Percentiles rank a stretch among this genome's conserved stretches.
Evolutionary conservation across 768 basidiomycete species (phyloP).

Genomic region (Coprinellus micaceus): DNA sequence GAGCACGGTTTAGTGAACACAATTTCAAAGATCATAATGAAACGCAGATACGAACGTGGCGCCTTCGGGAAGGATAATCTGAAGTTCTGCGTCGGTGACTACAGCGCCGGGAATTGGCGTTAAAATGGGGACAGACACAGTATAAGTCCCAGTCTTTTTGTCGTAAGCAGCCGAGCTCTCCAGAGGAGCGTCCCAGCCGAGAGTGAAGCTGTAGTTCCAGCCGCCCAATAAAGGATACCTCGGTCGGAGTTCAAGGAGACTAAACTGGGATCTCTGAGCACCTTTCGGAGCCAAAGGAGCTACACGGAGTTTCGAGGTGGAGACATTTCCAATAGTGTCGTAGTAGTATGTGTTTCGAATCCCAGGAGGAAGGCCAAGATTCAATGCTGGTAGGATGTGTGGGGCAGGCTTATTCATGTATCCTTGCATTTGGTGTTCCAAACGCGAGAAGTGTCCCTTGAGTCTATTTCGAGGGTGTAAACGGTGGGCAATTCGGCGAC

Average conservation of each 20-base stretch:
- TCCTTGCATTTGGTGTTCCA: conserved; percentile 76
- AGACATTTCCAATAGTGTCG: conserved; percentile 94
- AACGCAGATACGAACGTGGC: conserved; percentile 64
- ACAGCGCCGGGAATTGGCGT: conserved; percentile 77
- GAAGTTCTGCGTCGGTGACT: conserved; percentile 74
- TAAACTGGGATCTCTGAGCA: conserved; percentile 49
- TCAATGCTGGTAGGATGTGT: conserved; percentile 69
- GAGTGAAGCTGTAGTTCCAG: conserved; percentile 95
- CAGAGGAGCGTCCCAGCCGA: conserved; percentile 91
- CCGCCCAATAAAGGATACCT: conserved; percentile 93
- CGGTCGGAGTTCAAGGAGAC: conserved; percentile 78
- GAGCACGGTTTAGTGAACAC: conserved; percentile 7
- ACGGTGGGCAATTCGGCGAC: background rate
- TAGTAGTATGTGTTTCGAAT: conserved; percentile 84
- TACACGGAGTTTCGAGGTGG: conserved; percentile 80
- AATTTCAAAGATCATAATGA: background rate
- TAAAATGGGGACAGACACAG: conserved; percentile 82
- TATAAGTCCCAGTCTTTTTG: conserved; percentile 57
- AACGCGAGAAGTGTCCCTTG: conserved; percentile 93
- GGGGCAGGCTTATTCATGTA: conserved; percentile 65
- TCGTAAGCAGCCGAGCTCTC: conserved; percentile 69
- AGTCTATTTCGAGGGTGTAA: conserved; percentile 49
- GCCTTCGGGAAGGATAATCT: conserved; percentile 89
- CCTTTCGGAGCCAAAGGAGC: conserved; percentile 62
- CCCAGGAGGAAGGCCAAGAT: conserved; percentile 79